Percentiles rank a stretch among this genome's conserved stretches.
These are phyloP conservation scores for Vitis cinerea DNA, from an alignment of 164 flowering plant species.

Conservation along the genomic window DNA sequence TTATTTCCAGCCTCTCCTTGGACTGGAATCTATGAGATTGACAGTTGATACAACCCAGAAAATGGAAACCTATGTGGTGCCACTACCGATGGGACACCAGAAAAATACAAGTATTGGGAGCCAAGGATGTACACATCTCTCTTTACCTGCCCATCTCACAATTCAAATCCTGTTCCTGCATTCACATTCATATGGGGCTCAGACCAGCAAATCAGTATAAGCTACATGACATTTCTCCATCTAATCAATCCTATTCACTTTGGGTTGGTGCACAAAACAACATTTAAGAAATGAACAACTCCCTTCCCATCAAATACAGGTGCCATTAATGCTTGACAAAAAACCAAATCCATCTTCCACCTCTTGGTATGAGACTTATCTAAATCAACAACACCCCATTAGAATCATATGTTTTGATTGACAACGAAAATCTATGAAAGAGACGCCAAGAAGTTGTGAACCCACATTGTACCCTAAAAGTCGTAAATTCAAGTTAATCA, in stretches of 20 bases:
- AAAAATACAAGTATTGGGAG: background rate
- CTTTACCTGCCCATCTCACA: slow-evolving; percentile 8
- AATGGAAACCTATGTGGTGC: background rate
- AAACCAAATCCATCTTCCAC: too few species aligned
- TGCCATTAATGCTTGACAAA: background rate
- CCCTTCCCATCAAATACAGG: background rate
- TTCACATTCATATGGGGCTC: slow-evolving; percentile 7
- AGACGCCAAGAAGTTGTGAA: too few species aligned
- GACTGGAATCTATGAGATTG: too few species aligned
- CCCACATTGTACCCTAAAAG: too few species aligned
- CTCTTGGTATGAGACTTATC: too few species aligned
- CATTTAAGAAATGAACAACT: background rate
- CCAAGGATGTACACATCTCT: background rate
- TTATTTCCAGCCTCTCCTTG: too few species aligned
- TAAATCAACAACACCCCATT: too few species aligned
- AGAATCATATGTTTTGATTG: too few species aligned
- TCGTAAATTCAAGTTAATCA: too few species aligned
- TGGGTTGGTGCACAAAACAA: background rate
- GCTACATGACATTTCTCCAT: slow-evolving; percentile 10
- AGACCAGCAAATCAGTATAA: slow-evolving; percentile 8
- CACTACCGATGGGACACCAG: background rate
- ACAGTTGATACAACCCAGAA: too few species aligned
- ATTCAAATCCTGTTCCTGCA: background rate
- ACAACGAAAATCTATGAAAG: too few species aligned
- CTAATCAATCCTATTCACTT: slow-evolving; percentile 7